These are phyloP conservation scores for Corylus heterophylla DNA, from an alignment of 306 rosid species.

Conservation along the genomic window DNA sequence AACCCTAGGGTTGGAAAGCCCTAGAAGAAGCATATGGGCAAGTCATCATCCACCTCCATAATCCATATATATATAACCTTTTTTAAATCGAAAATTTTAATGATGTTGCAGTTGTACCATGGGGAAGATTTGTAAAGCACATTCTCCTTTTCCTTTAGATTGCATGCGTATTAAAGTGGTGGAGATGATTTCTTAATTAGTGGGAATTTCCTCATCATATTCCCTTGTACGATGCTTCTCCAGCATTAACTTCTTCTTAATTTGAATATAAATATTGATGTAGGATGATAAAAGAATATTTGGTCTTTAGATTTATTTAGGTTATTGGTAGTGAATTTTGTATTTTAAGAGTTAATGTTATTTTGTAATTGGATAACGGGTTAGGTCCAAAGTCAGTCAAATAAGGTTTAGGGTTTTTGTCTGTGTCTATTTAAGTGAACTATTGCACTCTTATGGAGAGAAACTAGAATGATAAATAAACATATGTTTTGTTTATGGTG, in stretches of 20 bases:
- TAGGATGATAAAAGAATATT: too few species aligned
- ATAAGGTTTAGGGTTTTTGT: too few species aligned
- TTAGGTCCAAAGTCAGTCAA: too few species aligned
- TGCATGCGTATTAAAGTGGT: slow-evolving; percentile 43
- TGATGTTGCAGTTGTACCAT: slow-evolving; percentile 1
- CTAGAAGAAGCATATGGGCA: slow-evolving; percentile 42
- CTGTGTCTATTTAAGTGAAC: too few species aligned
- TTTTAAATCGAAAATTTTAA: slow-evolving; percentile 8
- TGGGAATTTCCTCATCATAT: slow-evolving; percentile 32
- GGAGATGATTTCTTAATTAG: slow-evolving; percentile 19
- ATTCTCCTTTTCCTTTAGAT: slow-evolving; percentile 32
- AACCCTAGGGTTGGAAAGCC: too few species aligned
- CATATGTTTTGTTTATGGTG: too few species aligned
- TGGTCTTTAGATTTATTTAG: too few species aligned
- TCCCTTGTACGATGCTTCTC: slow-evolving; percentile 61
- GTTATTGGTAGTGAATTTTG: too few species aligned
- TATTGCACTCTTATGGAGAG: too few species aligned
- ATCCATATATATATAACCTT: background rate
- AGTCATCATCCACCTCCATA: slow-evolving; percentile 56
- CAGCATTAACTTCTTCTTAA: slow-evolving; percentile 44
- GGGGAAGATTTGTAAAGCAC: slow-evolving; percentile 30
- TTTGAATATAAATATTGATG: background rate
- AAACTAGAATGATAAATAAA: too few species aligned
- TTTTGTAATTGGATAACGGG: too few species aligned
- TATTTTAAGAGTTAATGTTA: too few species aligned